phyloP scores from a whole-genome alignment of 1,139 yeast genomes.

The Saccharomyces hybrid region DNA sequence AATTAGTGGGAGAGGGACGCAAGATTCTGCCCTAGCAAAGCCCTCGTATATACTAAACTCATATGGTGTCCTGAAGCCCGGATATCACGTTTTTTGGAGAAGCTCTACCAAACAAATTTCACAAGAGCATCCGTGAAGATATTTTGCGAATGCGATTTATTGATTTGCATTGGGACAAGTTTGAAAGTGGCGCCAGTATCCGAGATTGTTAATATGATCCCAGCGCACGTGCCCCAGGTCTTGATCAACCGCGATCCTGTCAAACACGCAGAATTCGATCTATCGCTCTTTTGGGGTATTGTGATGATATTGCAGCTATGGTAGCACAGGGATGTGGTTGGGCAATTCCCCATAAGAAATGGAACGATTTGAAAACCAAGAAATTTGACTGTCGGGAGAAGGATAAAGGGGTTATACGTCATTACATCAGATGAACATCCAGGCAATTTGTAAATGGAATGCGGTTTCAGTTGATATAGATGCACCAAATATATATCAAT shows the following conservation, averaged over 20 bases:
- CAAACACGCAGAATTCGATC: conserved; percentile 73
- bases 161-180: conserved; percentile 88
- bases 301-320: conserved; percentile 78
- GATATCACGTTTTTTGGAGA: conserved; percentile 95
- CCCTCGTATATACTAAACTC: conserved; percentile 32
- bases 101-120: conserved; percentile 67
- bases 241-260: conserved; percentile 76
- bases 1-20: conserved; percentile 4
- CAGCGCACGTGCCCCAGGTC: conserved; percentile 70
- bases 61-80: conserved; percentile 92
- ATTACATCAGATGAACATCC: neutral
- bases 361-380: conserved; percentile 23
- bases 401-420: conserved; percentile 27
- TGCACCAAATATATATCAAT: neutral
- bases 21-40: neutral
- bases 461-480: neutral
- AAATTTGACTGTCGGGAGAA: conserved; percentile 22
- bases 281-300: conserved; percentile 70
- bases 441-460: neutral
- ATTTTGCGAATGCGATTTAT: conserved; percentile 64
- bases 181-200: conserved; percentile 95
- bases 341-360: conserved; percentile 53
- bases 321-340: conserved; percentile 57
- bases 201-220: conserved; percentile 72
- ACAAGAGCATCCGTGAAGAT: conserved; percentile 52